These are phyloP conservation scores for Astrephomene gubernaculifera DNA, from an alignment of 139 green algal genomes.

Conservation along the genomic window DNA sequence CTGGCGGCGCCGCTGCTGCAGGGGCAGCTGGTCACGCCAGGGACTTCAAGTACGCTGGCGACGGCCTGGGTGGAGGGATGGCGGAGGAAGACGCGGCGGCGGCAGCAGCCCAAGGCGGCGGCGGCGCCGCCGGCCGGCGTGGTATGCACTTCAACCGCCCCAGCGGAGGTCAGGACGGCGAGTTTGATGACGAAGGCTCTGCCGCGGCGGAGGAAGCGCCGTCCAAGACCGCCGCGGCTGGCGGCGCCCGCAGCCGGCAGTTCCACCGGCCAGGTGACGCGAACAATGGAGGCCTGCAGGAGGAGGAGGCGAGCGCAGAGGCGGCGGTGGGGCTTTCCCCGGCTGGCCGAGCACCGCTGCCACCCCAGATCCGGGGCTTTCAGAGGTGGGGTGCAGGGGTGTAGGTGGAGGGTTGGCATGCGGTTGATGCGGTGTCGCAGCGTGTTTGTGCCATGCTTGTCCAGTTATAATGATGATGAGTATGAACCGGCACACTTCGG, in stretches of 20 bases:
- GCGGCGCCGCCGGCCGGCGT: not conserved
- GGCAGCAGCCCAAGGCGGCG: not conserved
- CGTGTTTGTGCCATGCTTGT: too few species aligned
- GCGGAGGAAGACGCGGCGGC: not conserved
- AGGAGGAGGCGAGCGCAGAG: too few species aligned
- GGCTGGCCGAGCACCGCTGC: too few species aligned
- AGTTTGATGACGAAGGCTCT: not conserved
- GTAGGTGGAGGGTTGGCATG: too few species aligned
- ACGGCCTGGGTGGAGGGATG: not conserved
- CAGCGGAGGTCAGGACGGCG: not conserved
- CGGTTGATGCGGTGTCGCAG: too few species aligned
- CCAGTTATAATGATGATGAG: too few species aligned
- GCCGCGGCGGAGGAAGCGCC: not conserved
- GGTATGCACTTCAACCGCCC: not conserved
- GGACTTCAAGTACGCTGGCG: too few species aligned
- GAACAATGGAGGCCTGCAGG: not conserved
- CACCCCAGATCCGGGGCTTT: conserved; percentile 21
- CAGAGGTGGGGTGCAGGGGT: not conserved
- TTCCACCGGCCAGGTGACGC: not conserved
- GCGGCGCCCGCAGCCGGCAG: not conserved
- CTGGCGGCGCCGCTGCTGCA: too few species aligned
- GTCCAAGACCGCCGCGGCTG: not conserved
- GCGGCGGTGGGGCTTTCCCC: too few species aligned
- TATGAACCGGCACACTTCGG: too few species aligned
- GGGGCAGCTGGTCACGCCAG: too few species aligned